phyloP scores from a whole-genome alignment of 495 filamentous ascomycete species.

The Penicillium paradoxum region DNA sequence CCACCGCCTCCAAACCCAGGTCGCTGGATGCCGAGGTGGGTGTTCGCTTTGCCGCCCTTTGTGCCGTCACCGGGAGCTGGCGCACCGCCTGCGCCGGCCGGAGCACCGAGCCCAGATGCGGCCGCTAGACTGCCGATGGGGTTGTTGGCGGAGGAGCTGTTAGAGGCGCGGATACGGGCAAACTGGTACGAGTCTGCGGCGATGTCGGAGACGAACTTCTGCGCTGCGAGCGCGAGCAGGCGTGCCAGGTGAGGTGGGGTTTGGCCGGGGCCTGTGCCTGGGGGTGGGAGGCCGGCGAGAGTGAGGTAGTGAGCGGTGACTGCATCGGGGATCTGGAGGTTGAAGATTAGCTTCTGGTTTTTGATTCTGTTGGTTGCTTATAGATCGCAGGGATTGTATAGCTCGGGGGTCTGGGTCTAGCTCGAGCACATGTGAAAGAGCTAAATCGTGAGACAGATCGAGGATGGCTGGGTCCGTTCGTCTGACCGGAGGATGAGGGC shows the following conservation, averaged over 20 bases:
- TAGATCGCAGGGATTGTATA: background rate
- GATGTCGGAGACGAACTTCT: conserved; percentile 97
- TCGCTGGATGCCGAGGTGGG: conserved; percentile 78
- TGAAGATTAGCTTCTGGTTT: conserved; percentile 17
- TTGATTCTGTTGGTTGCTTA: background rate
- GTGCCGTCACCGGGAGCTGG: conserved; percentile 45
- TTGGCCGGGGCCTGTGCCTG: conserved; percentile 70
- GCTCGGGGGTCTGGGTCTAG: background rate
- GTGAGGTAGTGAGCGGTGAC: conserved; percentile 98
- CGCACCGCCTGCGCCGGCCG: conserved; percentile 50
- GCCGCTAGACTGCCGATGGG: conserved; percentile 82
- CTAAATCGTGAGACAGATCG: background rate
- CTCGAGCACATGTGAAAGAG: background rate
- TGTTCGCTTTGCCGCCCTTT: conserved; percentile 58
- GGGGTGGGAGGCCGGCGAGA: conserved; percentile 85
- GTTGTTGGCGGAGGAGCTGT: conserved; percentile 77
- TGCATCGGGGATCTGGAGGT: conserved; percentile 83
- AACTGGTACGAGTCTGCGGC: conserved; percentile 98
- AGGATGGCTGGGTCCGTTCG: background rate
- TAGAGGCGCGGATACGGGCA: conserved; percentile 85
- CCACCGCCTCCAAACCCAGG: conserved; percentile 92
- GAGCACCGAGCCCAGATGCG: conserved; percentile 64
- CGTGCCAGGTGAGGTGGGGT: conserved; percentile 86
- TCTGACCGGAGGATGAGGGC: too few species aligned
- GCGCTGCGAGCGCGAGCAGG: conserved; percentile 89